Conservation (phyloP, 768 basidiomycete genomes). For the Macrolepiota dolichaula region DNA sequence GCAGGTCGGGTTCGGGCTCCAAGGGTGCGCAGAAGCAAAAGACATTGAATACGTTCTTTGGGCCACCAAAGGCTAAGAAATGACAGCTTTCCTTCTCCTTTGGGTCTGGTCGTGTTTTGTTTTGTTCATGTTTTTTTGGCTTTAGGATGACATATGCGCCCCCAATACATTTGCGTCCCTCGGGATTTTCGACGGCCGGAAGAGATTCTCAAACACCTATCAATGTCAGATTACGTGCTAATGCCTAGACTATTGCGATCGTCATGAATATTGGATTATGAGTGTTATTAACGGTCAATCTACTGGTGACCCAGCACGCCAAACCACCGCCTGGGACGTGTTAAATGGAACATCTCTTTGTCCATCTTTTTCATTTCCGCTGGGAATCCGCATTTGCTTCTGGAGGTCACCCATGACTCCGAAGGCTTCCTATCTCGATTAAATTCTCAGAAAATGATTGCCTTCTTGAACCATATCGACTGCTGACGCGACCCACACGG, state of each 20-base stretch:
- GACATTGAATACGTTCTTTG: constrained; percentile 12
- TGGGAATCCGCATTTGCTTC: background rate
- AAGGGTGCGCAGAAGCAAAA: constrained; percentile 9
- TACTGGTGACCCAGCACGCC: background rate
- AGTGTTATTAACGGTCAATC: background rate
- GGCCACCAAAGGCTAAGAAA: constrained; percentile 12
- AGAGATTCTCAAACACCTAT: background rate
- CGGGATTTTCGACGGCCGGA: background rate
- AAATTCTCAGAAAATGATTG: background rate
- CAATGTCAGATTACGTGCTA: background rate
- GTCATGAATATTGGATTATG: background rate
- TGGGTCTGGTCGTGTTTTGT: background rate
- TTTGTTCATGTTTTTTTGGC: background rate
- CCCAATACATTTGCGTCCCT: background rate
- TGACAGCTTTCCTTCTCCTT: background rate
- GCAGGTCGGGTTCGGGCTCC: background rate
- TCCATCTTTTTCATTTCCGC: background rate
- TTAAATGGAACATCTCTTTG: background rate
- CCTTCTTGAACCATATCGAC: background rate
- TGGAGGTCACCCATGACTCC: background rate
- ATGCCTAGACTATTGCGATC: background rate
- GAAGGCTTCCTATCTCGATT: constrained; percentile 4
- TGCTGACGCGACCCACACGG: background rate
- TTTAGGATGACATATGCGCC: background rate
- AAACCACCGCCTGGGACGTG: background rate